phyloP scores from a whole-genome alignment of 2,329 filamentous ascomycete species.

The Ascochyta lentis region DNA sequence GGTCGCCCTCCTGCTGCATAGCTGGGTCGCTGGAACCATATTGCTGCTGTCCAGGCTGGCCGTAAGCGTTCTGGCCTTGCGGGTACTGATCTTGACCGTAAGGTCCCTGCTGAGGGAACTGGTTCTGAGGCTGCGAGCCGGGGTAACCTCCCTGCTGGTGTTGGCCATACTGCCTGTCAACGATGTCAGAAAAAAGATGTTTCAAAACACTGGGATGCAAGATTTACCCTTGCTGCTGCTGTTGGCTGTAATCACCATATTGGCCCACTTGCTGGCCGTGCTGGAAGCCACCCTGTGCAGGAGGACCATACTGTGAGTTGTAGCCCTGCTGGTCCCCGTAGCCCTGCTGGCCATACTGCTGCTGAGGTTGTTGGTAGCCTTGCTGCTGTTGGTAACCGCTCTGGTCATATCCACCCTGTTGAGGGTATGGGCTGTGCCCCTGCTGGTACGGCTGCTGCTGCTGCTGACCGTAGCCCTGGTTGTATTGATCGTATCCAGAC shows the following conservation, averaged over 20 bases:
- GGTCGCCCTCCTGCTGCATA: conserved; percentile 60
- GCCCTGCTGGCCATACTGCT: conserved; percentile 35
- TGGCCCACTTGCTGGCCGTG: conserved; percentile 47
- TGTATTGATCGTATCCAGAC: conserved; percentile 60
- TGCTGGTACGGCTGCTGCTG: conserved; percentile 46
- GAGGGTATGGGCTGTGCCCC: conserved; percentile 37
- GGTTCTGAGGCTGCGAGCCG: conserved; percentile 39
- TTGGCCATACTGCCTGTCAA: conserved; percentile 34
- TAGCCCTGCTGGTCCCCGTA: conserved; percentile 44
- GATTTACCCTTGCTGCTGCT: conserved; percentile 47
- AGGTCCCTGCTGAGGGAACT: conserved; percentile 52
- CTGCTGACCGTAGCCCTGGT: conserved; percentile 42
- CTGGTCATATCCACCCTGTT: conserved; percentile 42
- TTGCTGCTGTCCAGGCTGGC: conserved; percentile 45
- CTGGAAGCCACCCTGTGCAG: conserved; percentile 58
- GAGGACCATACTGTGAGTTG: conserved; percentile 54
- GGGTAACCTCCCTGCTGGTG: conserved; percentile 40
- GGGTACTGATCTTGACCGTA: conserved; percentile 49
- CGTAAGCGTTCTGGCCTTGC: conserved; percentile 43
- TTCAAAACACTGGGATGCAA: conserved; percentile 20
- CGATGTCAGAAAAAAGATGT: conserved; percentile 21
- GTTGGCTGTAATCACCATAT: conserved; percentile 39
- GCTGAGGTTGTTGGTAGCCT: conserved; percentile 42
- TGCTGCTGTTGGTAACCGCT: conserved; percentile 39
- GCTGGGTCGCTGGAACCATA: conserved; percentile 55